Percentiles rank a stretch among this genome's conserved stretches.
Evolutionary conservation across 2,329 filamentous ascomycete genomes (phyloP).

Genomic region (Dendryphion nanum): DNA sequence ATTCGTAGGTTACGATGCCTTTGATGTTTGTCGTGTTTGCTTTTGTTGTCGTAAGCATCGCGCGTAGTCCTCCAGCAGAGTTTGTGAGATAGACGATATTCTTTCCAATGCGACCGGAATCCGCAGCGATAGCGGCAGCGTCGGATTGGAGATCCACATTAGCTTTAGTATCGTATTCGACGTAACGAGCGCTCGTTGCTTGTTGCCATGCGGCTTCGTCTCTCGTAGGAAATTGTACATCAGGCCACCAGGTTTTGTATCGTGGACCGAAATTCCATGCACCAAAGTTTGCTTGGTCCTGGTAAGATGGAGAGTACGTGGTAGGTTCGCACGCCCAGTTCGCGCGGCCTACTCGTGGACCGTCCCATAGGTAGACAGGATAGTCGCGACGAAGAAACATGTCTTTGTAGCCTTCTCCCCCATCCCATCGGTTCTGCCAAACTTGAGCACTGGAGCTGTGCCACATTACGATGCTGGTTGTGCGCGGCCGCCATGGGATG

Average conservation of each 20-base stretch:
- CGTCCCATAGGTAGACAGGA: slow-evolving; percentile 27
- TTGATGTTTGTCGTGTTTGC: slow-evolving; percentile 24
- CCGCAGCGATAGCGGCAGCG: slow-evolving; percentile 22
- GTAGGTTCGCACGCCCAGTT: slow-evolving; percentile 22
- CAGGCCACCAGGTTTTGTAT: slow-evolving; percentile 18
- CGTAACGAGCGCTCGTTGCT: slow-evolving; percentile 21
- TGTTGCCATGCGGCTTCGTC: slow-evolving; percentile 19
- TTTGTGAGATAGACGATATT: slow-evolving; percentile 25
- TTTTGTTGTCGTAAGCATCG: slow-evolving; percentile 19
- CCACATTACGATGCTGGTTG: slow-evolving; percentile 24
- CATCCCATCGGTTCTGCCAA: slow-evolving; percentile 27
- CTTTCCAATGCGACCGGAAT: slow-evolving; percentile 18
- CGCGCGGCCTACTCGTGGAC: slow-evolving; percentile 22
- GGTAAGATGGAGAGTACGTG: slow-evolving; percentile 12
- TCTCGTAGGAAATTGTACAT: slow-evolving; percentile 20
- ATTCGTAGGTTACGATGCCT: slow-evolving; percentile 24
- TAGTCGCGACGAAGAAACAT: slow-evolving; percentile 23
- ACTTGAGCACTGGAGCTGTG: slow-evolving; percentile 25
- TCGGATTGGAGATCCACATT: slow-evolving; percentile 20
- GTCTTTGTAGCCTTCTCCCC: slow-evolving; percentile 26
- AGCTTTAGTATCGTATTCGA: slow-evolving; percentile 20
- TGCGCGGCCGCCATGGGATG: slow-evolving; percentile 19
- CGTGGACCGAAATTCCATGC: slow-evolving; percentile 23
- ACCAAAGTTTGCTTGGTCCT: slow-evolving; percentile 20
- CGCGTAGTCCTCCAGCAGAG: slow-evolving; percentile 20